Evolutionary conservation across 2,329 filamentous ascomycete genomes (phyloP), one percentile per base, ranked within the genome.

Genomic region (Fusarium stilboides): DNA sequence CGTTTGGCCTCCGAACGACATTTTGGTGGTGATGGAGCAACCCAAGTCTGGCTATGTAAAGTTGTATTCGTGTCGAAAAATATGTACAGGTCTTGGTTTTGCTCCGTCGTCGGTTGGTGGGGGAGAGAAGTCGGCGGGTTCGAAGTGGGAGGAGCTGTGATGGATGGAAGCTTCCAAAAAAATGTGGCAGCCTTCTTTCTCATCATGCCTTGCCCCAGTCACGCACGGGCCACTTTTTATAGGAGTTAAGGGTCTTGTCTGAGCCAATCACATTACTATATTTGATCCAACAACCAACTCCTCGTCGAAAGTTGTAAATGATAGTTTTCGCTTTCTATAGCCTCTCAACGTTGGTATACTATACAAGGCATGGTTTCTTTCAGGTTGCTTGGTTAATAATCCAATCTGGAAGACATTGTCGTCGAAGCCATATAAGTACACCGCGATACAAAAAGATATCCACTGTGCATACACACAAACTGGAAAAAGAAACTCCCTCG

Each of bases 1-100:
- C 80, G 95, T 96, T 84, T 98, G 95, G 80, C 94, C 94, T 85
- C 94, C 94, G 86, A 98, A 98, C 80, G 94, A 97, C 94, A 98
- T 97, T 74, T 77, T 86, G 78, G 70, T 62, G 47, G 52, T 53
- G 58, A 47, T 43, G 36, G 26, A 61, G 46, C 37, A 45, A 56
- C 46, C 56, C 57, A 42, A 40, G 51, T 65, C 45, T 58, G 44
- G 61, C 45, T 54, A 44, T 62, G 26, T 58, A 43, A 40, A 40
- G 43, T 55, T 58, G 44, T 69, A 59, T 42, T 58, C 46, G 61
- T 49, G 57, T 57, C 44, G 43, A 37, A 42, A 52, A 45, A 5
- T 54, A 60, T 58, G 34, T 42, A 40, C 31, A 57, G 50, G 49
- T 43, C 66, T 70, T 65, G 37, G 37, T 59, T 57, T 68, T 31